These are phyloP conservation scores for Beauveria sp. DNA, from an alignment of 2,329 filamentous ascomycete species.

Conservation along the genomic window DNA sequence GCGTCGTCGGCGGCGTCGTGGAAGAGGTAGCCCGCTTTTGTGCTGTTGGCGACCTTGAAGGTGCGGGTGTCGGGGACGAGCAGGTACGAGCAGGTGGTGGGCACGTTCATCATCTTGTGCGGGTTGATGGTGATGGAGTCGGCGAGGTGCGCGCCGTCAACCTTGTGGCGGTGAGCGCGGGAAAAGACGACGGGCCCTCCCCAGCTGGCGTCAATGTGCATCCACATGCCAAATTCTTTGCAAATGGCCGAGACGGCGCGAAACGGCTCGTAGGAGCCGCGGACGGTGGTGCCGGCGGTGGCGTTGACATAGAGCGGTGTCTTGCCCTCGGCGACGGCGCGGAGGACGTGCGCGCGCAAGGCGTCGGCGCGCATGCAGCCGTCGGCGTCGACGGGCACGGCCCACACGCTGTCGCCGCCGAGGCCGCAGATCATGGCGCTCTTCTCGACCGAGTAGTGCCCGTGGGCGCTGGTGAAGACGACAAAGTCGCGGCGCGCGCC, in stretches of 20 bases:
- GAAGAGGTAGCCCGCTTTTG: slow-evolving; percentile 81
- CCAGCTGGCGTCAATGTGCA: slow-evolving; percentile 92
- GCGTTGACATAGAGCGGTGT: slow-evolving; percentile 94
- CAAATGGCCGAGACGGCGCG: slow-evolving; percentile 62
- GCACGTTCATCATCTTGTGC: slow-evolving; percentile 94
- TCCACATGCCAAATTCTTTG: slow-evolving; percentile 67
- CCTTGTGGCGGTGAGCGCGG: slow-evolving; percentile 50
- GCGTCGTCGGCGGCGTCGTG: slow-evolving; percentile 43
- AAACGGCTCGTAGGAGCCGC: slow-evolving; percentile 83
- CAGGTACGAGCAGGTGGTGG: slow-evolving; percentile 85
- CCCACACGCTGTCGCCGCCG: slow-evolving; percentile 64
- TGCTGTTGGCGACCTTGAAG: slow-evolving; percentile 78
- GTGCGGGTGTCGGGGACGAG: slow-evolving; percentile 66
- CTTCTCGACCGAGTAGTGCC: slow-evolving; percentile 93
- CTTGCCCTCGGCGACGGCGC: slow-evolving; percentile 57
- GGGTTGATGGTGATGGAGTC: slow-evolving; percentile 84
- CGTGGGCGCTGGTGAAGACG: slow-evolving; percentile 81
- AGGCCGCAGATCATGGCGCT: slow-evolving; percentile 87
- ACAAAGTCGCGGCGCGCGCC: slow-evolving; percentile 69
- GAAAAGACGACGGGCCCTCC: slow-evolving; percentile 80
- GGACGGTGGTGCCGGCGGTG: slow-evolving; percentile 88
- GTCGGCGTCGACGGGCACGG: slow-evolving; percentile 62
- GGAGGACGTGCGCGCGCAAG: slow-evolving; percentile 54
- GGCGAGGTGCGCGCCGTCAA: slow-evolving; percentile 65
- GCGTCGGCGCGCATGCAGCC: slow-evolving; percentile 65